Evolutionary conservation across 306 rosid genomes (phyloP).

Genomic region (Luffa acutangula): DNA sequence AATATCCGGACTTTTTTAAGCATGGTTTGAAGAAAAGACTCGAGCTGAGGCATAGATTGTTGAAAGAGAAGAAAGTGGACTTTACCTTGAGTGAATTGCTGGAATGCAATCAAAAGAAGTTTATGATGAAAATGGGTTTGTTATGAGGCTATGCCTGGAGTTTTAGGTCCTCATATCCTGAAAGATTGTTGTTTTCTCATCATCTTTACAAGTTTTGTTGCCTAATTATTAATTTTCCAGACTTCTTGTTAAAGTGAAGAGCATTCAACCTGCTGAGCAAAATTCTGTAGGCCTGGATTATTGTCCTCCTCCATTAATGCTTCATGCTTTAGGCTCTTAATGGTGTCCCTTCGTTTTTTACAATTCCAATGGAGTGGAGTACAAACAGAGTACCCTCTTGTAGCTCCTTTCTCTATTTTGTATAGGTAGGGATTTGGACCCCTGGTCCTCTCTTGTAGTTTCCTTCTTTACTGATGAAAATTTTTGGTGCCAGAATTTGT

Average conservation of each 20-base stretch:
- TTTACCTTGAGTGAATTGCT: conserved; percentile 84
- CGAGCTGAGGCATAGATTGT: conserved; percentile 51
- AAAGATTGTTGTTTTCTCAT: neutral
- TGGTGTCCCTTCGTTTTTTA: neutral
- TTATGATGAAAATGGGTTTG: conserved; percentile 56
- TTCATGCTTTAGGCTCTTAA: neutral
- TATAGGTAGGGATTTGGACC: neutral
- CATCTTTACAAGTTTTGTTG: neutral
- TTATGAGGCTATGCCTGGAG: conserved; percentile 31
- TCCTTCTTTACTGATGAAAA: neutral
- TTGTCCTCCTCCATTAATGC: neutral
- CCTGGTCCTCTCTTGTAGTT: neutral
- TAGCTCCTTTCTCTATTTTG: neutral
- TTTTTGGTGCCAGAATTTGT: neutral
- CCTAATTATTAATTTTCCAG: neutral
- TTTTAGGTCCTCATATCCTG: neutral
- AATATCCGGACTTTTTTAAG: conserved; percentile 72
- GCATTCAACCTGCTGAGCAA: neutral
- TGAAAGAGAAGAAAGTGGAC: conserved; percentile 33
- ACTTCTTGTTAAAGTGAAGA: neutral
- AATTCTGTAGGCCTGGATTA: neutral
- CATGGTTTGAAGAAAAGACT: conserved; percentile 73
- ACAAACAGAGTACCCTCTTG: neutral
- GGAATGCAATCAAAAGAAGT: conserved; percentile 76
- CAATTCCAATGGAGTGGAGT: neutral